Conservation (phyloP, 305 asterid genomes). For the Ilex paraguariensis region DNA sequence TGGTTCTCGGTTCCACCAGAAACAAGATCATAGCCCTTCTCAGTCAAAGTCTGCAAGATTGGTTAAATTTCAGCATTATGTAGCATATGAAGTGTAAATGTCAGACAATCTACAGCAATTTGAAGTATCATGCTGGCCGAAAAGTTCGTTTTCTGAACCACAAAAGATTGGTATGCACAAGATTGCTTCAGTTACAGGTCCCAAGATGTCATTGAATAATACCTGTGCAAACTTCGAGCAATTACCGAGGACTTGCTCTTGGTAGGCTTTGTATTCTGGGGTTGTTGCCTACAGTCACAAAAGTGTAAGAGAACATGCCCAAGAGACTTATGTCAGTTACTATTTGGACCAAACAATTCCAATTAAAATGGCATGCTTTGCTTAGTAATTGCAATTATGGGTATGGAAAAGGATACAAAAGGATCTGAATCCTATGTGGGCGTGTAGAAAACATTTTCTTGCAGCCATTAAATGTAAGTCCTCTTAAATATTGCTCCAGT, state of each 20-base stretch:
- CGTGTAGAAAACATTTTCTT: neutral
- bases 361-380: too few species aligned
- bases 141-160: too few species aligned
- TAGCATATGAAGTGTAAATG: neutral
- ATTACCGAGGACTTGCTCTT: slow-evolving; percentile 87
- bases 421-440: neutral
- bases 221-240: slow-evolving; percentile 82
- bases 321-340: neutral
- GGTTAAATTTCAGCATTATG: slow-evolving; percentile 14
- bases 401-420: neutral
- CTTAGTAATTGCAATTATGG: neutral
- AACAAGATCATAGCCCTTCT: slow-evolving; percentile 70
- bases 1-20: slow-evolving; percentile 90
- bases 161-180: neutral
- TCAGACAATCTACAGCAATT: neutral
- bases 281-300: slow-evolving; percentile 53
- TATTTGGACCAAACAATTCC: too few species aligned
- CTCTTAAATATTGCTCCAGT: too few species aligned
- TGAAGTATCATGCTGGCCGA: too few species aligned
- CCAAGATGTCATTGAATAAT: slow-evolving; percentile 7
- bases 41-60: slow-evolving; percentile 48
- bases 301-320: neutral
- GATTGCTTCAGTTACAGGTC: slow-evolving; percentile 3
- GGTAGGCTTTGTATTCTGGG: slow-evolving; percentile 89
- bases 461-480: neutral